These are phyloP conservation scores for Sinapis alba DNA, from an alignment of 441 rosid genomes.

Conservation along the genomic window DNA sequence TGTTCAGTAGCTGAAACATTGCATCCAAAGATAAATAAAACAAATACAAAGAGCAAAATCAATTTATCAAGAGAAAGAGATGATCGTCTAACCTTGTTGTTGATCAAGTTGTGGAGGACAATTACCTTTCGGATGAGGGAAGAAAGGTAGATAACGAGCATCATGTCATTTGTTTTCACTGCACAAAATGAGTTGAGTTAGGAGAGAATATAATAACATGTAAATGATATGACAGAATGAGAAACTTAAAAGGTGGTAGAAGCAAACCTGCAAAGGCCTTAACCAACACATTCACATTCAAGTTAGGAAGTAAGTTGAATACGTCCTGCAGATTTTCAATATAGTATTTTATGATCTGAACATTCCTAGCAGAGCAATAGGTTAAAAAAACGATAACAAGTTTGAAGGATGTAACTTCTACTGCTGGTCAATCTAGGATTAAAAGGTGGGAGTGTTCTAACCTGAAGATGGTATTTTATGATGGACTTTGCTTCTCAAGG, in stretches of 20 bases:
- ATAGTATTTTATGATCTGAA: background rate
- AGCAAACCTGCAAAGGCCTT: constrained; percentile 47
- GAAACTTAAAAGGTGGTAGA: background rate
- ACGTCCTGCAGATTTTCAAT: constrained; percentile 52
- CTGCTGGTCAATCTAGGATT: background rate
- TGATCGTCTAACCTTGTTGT: constrained; percentile 59
- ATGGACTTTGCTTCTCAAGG: constrained; percentile 52
- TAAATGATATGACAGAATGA: background rate
- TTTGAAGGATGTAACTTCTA: background rate
- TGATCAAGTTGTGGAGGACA: constrained; percentile 46
- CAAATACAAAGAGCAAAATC: too few species aligned
- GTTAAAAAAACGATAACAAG: background rate
- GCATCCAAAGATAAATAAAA: too few species aligned
- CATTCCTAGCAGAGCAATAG: background rate
- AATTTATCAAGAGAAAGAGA: too few species aligned
- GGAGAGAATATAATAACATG: background rate
- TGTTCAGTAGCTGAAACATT: too few species aligned
- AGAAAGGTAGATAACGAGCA: constrained; percentile 36
- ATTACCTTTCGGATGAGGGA: constrained; percentile 29
- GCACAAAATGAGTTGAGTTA: constrained; percentile 3
- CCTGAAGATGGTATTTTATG: constrained; percentile 72
- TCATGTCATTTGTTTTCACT: constrained; percentile 37
- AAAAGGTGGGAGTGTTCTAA: constrained; percentile 5
- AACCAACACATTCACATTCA: constrained; percentile 36
- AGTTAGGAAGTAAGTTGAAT: constrained; percentile 74